These are phyloP conservation scores for Forsythia viridissima DNA, from an alignment of 257 asterid genomes.

Conservation along the genomic window DNA sequence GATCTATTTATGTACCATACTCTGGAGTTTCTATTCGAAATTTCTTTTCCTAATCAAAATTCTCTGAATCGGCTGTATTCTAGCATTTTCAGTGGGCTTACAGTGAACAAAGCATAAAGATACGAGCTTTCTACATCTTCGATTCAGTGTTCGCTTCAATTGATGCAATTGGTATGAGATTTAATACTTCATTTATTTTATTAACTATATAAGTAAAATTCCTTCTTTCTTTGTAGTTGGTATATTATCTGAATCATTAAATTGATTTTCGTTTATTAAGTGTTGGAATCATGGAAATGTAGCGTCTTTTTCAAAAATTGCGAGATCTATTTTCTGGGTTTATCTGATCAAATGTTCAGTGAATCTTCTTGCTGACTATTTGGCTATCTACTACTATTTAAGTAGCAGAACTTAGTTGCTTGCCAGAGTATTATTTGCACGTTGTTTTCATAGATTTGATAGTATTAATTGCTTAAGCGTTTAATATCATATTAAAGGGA, in stretches of 20 bases:
- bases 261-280: neutral
- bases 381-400: slow-evolving; percentile 20
- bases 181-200: slow-evolving; percentile 21
- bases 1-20: no score
- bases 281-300: neutral
- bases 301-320: neutral
- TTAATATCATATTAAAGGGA: neutral
- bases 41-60: no score
- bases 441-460: neutral
- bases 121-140: slow-evolving; percentile 37
- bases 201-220: neutral
- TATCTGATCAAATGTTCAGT: no score
- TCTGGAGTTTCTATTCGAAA: no score
- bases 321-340: slow-evolving; percentile 11
- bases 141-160: slow-evolving; percentile 33
- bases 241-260: slow-evolving; percentile 6
- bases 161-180: slow-evolving; percentile 54
- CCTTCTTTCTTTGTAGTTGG: slow-evolving; percentile 6
- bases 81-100: slow-evolving; percentile 15
- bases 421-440: neutral
- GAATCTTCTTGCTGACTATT: slow-evolving; percentile 7
- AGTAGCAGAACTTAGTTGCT: slow-evolving; percentile 2
- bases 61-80: neutral
- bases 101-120: slow-evolving; percentile 8
- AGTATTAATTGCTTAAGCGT: neutral